Conservation (phyloP, 495 filamentous ascomycete genomes). For the Annulohypoxylon stygium region DNA sequence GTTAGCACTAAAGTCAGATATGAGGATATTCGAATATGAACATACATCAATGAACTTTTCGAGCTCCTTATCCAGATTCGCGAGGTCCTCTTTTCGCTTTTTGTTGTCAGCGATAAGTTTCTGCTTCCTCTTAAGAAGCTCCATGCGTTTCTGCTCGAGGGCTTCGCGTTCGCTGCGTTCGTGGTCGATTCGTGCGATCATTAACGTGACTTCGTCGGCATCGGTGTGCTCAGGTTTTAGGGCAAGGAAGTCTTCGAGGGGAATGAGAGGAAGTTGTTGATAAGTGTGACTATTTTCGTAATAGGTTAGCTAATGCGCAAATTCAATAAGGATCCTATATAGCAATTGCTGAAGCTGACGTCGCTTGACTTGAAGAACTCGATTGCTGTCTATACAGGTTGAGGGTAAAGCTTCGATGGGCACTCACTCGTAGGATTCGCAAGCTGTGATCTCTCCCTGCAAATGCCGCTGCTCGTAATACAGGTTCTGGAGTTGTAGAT, state of each 20-base stretch:
- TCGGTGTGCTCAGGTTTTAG: constrained; percentile 80
- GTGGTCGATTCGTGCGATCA: constrained; percentile 92
- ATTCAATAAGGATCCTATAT: background rate
- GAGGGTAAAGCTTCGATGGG: background rate
- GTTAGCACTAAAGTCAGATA: constrained; percentile 26
- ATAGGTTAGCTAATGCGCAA: constrained; percentile 42
- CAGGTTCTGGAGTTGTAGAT: constrained; percentile 93
- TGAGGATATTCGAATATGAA: constrained; percentile 10
- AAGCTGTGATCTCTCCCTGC: constrained; percentile 88
- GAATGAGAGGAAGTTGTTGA: constrained; percentile 83
- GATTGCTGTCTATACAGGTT: background rate
- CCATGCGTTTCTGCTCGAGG: constrained; percentile 87
- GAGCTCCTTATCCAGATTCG: constrained; percentile 86
- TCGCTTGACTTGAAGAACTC: constrained; percentile 15
- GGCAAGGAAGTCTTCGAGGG: constrained; percentile 83
- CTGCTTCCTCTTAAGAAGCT: constrained; percentile 89
- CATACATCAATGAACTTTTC: constrained; percentile 88
- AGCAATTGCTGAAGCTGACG: constrained; percentile 12
- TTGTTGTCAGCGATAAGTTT: constrained; percentile 93
- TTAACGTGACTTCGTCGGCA: constrained; percentile 79
- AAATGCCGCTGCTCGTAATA: constrained; percentile 96
- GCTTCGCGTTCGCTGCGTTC: constrained; percentile 88
- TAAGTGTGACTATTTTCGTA: constrained; percentile 79
- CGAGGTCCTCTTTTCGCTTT: constrained; percentile 92
- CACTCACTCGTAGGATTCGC: constrained; percentile 91